Conservation (phyloP, 1,139 yeast species). For the Scheffersomyces lignicola region DNA sequence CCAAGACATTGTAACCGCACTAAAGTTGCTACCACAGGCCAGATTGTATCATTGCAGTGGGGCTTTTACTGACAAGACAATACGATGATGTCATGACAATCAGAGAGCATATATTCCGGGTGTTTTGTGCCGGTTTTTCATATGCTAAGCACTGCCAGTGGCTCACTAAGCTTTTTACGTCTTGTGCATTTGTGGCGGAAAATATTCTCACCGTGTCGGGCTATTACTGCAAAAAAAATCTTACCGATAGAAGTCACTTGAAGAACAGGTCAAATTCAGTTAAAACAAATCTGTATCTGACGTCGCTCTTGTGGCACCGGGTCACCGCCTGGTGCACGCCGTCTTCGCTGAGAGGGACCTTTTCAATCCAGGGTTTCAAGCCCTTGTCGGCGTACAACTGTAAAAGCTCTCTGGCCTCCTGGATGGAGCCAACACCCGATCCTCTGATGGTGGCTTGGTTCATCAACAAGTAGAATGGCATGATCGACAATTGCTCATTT, state of each 20-base stretch:
- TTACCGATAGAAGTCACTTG: slow-evolving; percentile 3
- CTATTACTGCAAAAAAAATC: background rate
- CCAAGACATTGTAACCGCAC: too few species aligned
- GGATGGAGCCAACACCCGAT: slow-evolving; percentile 47
- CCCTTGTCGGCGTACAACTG: slow-evolving; percentile 51
- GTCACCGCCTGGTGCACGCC: slow-evolving; percentile 50
- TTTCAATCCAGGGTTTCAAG: slow-evolving; percentile 58
- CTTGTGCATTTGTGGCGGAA: too few species aligned
- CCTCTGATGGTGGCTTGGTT: slow-evolving; percentile 43
- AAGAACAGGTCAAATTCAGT: slow-evolving; percentile 50
- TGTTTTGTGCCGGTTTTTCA: too few species aligned
- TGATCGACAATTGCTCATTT: slow-evolving; percentile 33
- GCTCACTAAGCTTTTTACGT: too few species aligned
- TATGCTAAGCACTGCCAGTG: too few species aligned
- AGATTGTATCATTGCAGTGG: too few species aligned
- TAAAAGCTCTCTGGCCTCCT: slow-evolving; percentile 53
- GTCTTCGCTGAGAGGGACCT: slow-evolving; percentile 49
- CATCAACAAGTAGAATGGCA: slow-evolving; percentile 44
- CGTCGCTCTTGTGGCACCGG: slow-evolving; percentile 51
- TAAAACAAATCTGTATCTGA: slow-evolving; percentile 60
- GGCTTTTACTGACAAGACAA: too few species aligned
- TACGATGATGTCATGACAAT: too few species aligned
- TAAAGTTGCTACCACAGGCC: too few species aligned
- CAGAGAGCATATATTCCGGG: too few species aligned
- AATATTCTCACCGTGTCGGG: too few species aligned